phyloP scores from a whole-genome alignment of 2,329 filamentous ascomycete genomes.

The Cephalotrichum gorgonifer region DNA sequence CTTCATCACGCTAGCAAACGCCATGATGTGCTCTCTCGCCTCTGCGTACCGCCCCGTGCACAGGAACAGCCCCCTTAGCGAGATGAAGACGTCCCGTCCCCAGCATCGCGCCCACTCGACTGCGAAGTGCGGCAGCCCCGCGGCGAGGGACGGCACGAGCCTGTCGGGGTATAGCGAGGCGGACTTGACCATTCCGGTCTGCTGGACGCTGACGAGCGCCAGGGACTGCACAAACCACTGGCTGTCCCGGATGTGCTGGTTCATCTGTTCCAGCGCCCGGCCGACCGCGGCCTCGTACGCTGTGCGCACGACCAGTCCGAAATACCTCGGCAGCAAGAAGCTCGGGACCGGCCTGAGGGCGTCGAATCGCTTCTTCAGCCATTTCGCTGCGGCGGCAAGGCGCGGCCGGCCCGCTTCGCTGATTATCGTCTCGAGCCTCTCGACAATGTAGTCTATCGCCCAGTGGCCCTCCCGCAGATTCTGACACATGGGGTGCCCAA shows the following conservation, averaged over 20 bases:
- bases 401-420: slow-evolving; percentile 49
- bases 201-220: slow-evolving; percentile 83
- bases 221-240: slow-evolving; percentile 85
- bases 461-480: slow-evolving; percentile 87
- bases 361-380: slow-evolving; percentile 78
- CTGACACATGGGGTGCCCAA: slow-evolving; percentile 87
- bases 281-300: slow-evolving; percentile 79
- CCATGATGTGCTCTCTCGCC: slow-evolving; percentile 86
- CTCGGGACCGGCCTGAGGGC: slow-evolving; percentile 76
- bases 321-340: slow-evolving; percentile 88
- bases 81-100: slow-evolving; percentile 96
- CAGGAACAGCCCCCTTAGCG: slow-evolving; percentile 81
- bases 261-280: slow-evolving; percentile 69
- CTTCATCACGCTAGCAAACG: slow-evolving; percentile 92
- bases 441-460: slow-evolving; percentile 81
- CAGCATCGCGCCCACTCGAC: slow-evolving; percentile 93
- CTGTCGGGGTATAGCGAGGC: slow-evolving; percentile 84
- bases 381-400: slow-evolving; percentile 57
- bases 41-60: slow-evolving; percentile 82
- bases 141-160: slow-evolving; percentile 76
- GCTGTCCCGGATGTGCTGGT: slow-evolving; percentile 63
- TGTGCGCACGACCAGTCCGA: slow-evolving; percentile 78
- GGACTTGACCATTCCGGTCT: slow-evolving; percentile 80
- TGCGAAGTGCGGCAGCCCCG: slow-evolving; percentile 88
- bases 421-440: slow-evolving; percentile 64